Base-by-base conservation (phyloP, 805 yeast genomes). In the Myxozyma kluyveri region DNA sequence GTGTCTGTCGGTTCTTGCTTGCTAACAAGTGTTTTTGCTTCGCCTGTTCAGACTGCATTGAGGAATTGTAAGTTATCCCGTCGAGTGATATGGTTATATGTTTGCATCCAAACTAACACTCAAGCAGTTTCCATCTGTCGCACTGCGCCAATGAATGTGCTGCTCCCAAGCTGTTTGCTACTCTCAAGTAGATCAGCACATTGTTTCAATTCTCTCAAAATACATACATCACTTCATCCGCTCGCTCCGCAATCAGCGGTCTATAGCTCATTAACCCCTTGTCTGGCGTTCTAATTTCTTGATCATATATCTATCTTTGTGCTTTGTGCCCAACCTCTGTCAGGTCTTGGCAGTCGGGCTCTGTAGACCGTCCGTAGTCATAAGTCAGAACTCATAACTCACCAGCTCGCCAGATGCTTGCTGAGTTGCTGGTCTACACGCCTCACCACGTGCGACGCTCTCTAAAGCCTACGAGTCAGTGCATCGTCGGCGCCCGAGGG, bases 71-170 rank as follows among this genome's bases (percentile, higher is more conserved):
- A 29, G 33, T 29, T 29, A 9, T 29, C 33, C 14, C 10, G 27
- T 18, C 29, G 2, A 22, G 23, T 21, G n/a, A n/a, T n/a, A n/a
- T n/a, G 41, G 41, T 5, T 18, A 10, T 17, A 5, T n/a, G 12
- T n/a, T 3, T 19, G 31, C 12, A 18, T 7, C 7, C 4, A 9
- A 23, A 17, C 41, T 38, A 39, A 27, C 42, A 17, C 3, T 6
- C 9, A 1, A 22, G 17, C 29, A 63, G 65, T 72, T 91, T 91
- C 88, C 98, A 93, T 75, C 78, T 90, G 70, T 88, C 88, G 72
- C 97, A 91, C 73, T 88, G 95, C 76, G 64, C 90, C 65, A 88
- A 88, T 73, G 93, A 87, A n/a, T 61, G 64, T 50, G 61, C 64
- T 12, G 62, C 64, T 17, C 61, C 63, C 31, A 60, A 56, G 50